phyloP scores from a whole-genome alignment of 148 eudicot genomes.

The Euryodendron excelsum region DNA sequence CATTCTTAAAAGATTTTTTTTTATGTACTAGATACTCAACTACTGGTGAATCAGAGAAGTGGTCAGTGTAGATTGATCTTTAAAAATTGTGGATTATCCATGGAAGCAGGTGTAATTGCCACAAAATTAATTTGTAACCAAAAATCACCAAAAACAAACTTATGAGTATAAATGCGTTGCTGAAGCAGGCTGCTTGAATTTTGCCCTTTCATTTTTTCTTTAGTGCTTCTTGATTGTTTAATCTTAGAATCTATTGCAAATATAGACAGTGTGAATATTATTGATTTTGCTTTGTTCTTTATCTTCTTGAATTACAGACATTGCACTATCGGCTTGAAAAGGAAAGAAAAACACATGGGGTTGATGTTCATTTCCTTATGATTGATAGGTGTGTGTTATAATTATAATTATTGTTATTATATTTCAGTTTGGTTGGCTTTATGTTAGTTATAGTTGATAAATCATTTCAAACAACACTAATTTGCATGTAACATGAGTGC shows the following conservation, averaged over 20 bases:
- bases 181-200: not conserved
- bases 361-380: conserved; percentile 60
- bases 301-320: conserved; percentile 43
- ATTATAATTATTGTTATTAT: not conserved
- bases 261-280: not conserved
- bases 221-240: not conserved
- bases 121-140: not conserved
- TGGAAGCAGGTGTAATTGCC: not conserved
- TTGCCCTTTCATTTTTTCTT: not conserved
- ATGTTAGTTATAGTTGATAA: not conserved
- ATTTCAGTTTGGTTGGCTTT: not conserved
- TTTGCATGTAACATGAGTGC: not conserved
- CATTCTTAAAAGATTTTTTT: no score
- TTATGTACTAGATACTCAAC: no score
- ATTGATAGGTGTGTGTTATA: conserved; percentile 63
- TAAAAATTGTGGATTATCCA: not conserved
- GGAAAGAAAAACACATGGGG: conserved; percentile 37
- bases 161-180: not conserved
- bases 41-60: not conserved
- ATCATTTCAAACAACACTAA: not conserved
- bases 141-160: not conserved
- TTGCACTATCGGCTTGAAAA: conserved; percentile 44
- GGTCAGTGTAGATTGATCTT: not conserved
- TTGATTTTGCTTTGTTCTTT: not conserved
- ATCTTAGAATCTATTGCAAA: not conserved